Percentiles rank a stretch among this genome's conserved stretches.
phyloP scores from a whole-genome alignment of 2,329 filamentous ascomycete genomes.

The Diaporthe caulivora region DNA sequence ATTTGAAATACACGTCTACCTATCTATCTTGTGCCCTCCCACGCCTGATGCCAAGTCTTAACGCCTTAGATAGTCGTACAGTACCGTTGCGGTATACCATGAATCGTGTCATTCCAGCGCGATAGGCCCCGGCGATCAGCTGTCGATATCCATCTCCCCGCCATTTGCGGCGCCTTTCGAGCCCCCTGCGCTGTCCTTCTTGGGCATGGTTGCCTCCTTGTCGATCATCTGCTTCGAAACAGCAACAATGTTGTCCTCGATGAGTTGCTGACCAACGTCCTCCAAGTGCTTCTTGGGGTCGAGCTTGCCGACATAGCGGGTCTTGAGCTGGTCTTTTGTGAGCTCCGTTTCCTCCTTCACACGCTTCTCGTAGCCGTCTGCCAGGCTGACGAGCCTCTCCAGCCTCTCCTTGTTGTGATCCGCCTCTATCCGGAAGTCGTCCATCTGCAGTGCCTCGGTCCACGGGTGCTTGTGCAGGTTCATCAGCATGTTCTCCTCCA shows the following conservation, averaged over 20 bases:
- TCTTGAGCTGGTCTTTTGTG: constrained; percentile 97
- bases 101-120: constrained; percentile 31
- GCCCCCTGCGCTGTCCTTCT: constrained; percentile 66
- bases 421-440: constrained; percentile 89
- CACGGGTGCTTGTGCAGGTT: constrained; percentile 99
- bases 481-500: constrained; percentile 99
- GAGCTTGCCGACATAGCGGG: constrained; percentile 97
- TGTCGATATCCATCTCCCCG: constrained; percentile 79
- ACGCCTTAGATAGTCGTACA: constrained; percentile 39
- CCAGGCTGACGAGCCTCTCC: constrained; percentile 86
- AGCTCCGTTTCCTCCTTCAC: constrained; percentile 99
- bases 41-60: constrained; percentile 37
- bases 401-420: constrained; percentile 88
- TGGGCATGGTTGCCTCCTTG: constrained; percentile 95
- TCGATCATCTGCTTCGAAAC: constrained; percentile 99
- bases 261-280: constrained; percentile 94
- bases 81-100: constrained; percentile 40
- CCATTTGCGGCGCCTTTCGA: constrained; percentile 65
- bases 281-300: constrained; percentile 99
- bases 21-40: constrained; percentile 37
- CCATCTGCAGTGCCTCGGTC: constrained; percentile 98
- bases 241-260: constrained; percentile 99
- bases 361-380: constrained; percentile 97
- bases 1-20: constrained; percentile 31
- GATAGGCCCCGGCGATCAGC: constrained; percentile 53